Percentiles rank a stretch among this genome's conserved stretches.
These are phyloP conservation scores for Hansenula lynferdii DNA, from an alignment of 1,139 yeast species.

Conservation along the genomic window DNA sequence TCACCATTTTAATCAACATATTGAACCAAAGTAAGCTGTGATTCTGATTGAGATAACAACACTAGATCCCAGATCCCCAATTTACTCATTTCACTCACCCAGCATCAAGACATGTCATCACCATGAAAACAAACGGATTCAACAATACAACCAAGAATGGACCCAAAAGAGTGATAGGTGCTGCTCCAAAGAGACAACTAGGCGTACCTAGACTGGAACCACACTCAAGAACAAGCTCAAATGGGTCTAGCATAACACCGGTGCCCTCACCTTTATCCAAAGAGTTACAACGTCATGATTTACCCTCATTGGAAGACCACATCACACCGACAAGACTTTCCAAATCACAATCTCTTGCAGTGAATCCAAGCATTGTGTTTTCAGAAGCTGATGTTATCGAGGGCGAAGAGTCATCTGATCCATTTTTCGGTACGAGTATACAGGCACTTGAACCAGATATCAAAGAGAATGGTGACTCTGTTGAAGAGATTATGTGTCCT, in stretches of 20 bases:
- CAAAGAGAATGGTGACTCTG: slow-evolving; percentile 6
- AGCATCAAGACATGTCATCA: neutral
- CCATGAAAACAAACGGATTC: neutral
- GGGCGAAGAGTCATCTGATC: slow-evolving; percentile 1
- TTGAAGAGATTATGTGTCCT: slow-evolving; percentile 46
- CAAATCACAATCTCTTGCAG: neutral
- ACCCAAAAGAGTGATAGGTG: neutral
- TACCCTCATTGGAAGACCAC: slow-evolving; percentile 1
- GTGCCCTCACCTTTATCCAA: neutral
- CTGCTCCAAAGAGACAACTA: neutral
- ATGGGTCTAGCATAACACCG: neutral
- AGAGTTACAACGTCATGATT: neutral
- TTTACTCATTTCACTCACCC: neutral
- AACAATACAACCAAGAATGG: neutral
- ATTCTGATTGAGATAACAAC: no score
- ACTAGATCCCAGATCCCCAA: no score
- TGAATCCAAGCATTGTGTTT: slow-evolving; percentile 10
- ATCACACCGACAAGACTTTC: neutral
- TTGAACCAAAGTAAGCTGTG: neutral
- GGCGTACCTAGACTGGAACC: neutral
- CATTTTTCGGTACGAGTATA: neutral
- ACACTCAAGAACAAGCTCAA: neutral
- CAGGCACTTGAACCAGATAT: neutral
- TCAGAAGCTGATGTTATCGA: slow-evolving; percentile 16
- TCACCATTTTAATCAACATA: no score